Percentiles rank a stretch among this genome's conserved stretches.
Evolutionary conservation across 1,284 basidiomycete species (phyloP).

Genomic region (Xanthoconium separans): DNA sequence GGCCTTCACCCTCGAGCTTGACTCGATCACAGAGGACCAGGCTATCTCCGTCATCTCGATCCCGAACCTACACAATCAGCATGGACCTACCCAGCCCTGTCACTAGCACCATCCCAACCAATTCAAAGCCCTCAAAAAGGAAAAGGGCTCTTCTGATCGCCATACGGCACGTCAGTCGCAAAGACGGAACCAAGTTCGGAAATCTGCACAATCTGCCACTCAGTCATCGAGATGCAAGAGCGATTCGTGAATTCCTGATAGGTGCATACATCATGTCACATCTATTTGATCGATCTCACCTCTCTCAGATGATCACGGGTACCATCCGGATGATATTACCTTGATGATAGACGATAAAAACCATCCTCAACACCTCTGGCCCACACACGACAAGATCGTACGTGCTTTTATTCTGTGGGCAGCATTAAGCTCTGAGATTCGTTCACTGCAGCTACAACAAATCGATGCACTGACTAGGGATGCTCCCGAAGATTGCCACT

Average conservation of each 20-base stretch:
- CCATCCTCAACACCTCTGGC: conserved; percentile 18
- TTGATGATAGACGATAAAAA: conserved; percentile 31
- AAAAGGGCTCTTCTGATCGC: conserved; percentile 28
- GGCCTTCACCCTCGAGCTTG: background rate
- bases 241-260: conserved; percentile 16
- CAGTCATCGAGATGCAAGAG: conserved; percentile 23
- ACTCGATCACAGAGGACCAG: background rate
- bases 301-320: conserved; percentile 23
- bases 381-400: conserved; percentile 32
- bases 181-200: background rate
- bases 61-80: too few relatives aligned
- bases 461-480: conserved; percentile 29
- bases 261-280: conserved; percentile 2
- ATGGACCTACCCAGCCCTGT: background rate
- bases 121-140: background rate
- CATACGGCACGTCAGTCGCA: conserved; percentile 10
- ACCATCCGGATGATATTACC: conserved; percentile 27
- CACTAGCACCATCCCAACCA: background rate
- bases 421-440: background rate
- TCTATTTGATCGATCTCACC: conserved; percentile 4
- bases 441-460: conserved; percentile 18
- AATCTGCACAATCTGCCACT: conserved; percentile 15
- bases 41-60: background rate
- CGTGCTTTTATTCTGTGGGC: background rate
- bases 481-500: conserved; percentile 31